A percentile compares a stretch with the other conserved stretches of the same genome.
These are phyloP conservation scores for Trichophaea hybrida DNA, from an alignment of 2,329 filamentous ascomycete genomes.

Conservation along the genomic window DNA sequence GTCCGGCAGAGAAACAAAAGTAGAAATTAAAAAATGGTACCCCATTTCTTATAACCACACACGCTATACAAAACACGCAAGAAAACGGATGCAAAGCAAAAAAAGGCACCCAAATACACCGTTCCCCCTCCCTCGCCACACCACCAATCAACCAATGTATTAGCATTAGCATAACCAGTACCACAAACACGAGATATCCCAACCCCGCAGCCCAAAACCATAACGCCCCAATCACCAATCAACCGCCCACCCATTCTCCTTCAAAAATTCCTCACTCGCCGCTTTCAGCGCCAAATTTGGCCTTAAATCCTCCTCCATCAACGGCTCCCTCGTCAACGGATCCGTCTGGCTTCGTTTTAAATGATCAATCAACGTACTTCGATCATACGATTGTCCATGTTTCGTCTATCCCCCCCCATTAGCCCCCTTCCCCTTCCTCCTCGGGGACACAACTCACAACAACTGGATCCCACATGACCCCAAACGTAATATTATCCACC, in stretches of 20 bases:
- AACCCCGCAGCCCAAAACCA: neutral
- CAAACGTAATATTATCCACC: slow-evolving; percentile 61
- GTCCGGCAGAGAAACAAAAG: too few relatives aligned
- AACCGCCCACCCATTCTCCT: slow-evolving; percentile 79
- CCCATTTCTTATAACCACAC: neutral
- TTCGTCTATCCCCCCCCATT: slow-evolving; percentile 42
- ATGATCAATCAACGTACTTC: slow-evolving; percentile 72
- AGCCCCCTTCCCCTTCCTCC: neutral
- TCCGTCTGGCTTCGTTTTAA: slow-evolving; percentile 61
- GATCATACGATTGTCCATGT: slow-evolving; percentile 81
- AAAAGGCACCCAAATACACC: neutral
- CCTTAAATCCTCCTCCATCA: slow-evolving; percentile 54
- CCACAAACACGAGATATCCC: neutral
- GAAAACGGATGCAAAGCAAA: neutral
- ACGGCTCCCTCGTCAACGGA: slow-evolving; percentile 66
- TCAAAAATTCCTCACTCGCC: slow-evolving; percentile 72
- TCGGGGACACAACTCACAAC: slow-evolving; percentile 28
- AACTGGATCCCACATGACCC: slow-evolving; percentile 56
- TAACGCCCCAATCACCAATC: slow-evolving; percentile 50
- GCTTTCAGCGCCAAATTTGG: slow-evolving; percentile 69
- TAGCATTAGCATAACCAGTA: neutral
- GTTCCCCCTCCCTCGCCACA: neutral
- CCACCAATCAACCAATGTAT: neutral
- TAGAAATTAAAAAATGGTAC: too few relatives aligned
- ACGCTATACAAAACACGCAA: neutral